phyloP scores from a whole-genome alignment of 1,284 basidiomycete genomes.

The Leccinum fuscescens region DNA sequence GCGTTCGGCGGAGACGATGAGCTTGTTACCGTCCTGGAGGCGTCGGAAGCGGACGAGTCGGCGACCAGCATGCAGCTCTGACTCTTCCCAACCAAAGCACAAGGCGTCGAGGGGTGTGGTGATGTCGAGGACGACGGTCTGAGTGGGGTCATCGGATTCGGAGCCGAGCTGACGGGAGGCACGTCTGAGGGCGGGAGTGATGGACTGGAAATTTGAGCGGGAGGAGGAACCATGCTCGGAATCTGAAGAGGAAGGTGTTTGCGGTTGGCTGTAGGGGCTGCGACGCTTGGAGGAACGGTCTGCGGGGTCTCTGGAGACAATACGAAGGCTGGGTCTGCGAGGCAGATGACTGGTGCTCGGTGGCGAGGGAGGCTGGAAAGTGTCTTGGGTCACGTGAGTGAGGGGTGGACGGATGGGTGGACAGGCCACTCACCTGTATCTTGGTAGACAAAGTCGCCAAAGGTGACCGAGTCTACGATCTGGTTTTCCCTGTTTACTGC shows the following conservation, averaged over 20 bases:
- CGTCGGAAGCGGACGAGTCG: constrained; percentile 72
- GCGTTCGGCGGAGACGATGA: constrained; percentile 64
- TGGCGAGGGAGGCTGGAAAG: not conserved
- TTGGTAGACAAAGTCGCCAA: constrained; percentile 73
- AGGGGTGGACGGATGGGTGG: not conserved
- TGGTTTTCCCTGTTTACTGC: constrained; percentile 53
- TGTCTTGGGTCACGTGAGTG: constrained; percentile 7
- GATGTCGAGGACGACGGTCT: constrained; percentile 56
- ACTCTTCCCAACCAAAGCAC: constrained; percentile 53
- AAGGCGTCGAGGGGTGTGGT: constrained; percentile 53
- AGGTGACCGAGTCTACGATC: constrained; percentile 60
- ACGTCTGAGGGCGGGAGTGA: constrained; percentile 23
- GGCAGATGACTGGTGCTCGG: not conserved
- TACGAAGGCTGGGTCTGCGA: constrained; percentile 5
- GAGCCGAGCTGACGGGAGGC: constrained; percentile 20
- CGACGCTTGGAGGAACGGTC: constrained; percentile 26
- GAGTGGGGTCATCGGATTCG: constrained; percentile 37
- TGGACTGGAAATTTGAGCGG: constrained; percentile 9
- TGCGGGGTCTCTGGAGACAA: constrained; percentile 5
- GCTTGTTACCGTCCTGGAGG: constrained; percentile 55
- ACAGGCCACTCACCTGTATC: constrained; percentile 39
- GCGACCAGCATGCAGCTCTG: constrained; percentile 58
- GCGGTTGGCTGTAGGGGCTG: constrained; percentile 34
- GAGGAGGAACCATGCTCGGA: constrained; percentile 24
- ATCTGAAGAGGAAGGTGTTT: constrained; percentile 31